These are phyloP conservation scores for Populus tomentosa DNA, from an alignment of 441 rosid species.

Conservation along the genomic window DNA sequence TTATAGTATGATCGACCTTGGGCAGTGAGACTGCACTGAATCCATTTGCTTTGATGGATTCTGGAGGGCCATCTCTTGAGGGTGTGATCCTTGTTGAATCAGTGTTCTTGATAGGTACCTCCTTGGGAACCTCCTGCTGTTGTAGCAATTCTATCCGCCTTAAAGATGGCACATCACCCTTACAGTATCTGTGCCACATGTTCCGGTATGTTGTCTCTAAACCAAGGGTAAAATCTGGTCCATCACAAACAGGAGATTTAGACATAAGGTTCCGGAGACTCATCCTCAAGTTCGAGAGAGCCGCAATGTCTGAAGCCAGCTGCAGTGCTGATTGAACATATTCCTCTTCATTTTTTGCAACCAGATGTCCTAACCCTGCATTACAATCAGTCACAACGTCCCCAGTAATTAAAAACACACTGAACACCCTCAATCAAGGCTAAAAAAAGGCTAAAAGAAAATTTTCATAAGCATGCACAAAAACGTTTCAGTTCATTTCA, in stretches of 20 bases:
- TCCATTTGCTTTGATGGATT: conserved; percentile 54
- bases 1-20: conserved; percentile 29
- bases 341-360: conserved; percentile 82
- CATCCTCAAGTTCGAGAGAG: conserved; percentile 72
- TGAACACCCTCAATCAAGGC: background rate
- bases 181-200: conserved; percentile 86
- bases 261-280: conserved; percentile 86
- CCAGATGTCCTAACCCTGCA: conserved; percentile 72
- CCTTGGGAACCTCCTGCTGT: conserved; percentile 42
- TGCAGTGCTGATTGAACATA: conserved; percentile 74
- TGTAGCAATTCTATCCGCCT: conserved; percentile 57
- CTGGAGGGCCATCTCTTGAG: conserved; percentile 37
- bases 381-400: background rate
- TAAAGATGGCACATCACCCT: conserved; percentile 78
- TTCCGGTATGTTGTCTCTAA: conserved; percentile 70
- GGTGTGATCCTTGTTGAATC: conserved; percentile 29
- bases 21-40: conserved; percentile 37
- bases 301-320: conserved; percentile 72
- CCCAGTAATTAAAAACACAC: background rate
- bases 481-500: background rate
- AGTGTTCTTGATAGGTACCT: conserved; percentile 26
- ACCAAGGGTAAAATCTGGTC: conserved; percentile 52
- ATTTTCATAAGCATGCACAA: background rate
- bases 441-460: background rate
- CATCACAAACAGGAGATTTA: conserved; percentile 33